Evolutionary conservation across 805 yeast genomes (phyloP), one percentile per base, ranked within the genome.

Genomic region (Lipomyces kockii): DNA sequence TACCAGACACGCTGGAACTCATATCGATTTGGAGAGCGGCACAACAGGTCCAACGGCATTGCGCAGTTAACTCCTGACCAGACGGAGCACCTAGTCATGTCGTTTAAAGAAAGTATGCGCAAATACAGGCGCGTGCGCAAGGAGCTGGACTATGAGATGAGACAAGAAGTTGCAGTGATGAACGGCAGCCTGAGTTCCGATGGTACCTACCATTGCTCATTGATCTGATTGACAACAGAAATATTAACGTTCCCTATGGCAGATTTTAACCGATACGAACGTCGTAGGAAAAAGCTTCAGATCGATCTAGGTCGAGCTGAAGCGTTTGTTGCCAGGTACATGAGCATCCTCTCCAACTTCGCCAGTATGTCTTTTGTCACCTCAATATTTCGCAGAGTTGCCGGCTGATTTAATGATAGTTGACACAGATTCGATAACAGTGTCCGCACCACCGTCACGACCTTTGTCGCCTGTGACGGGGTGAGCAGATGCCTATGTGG

Each of bases 281-380:
- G 51, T 11, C 59, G 58, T 35, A 12, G 35, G 34, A 55, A 59
- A 32, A 59, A 61, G 49, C 62, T 66, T 4, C 61, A 49, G 54
- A 66, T 63, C 29, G 64, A 62, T 8, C 57, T 66, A 8, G 9
- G 46, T 12, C 25, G 69, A 20, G 65, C 69, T 7, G 69, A 66
- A 55, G 69, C 69, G 2, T 66, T 66, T 58, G 66, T 66, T 2
- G 20, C 39, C 8, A 62, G 56, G 54, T 66, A 66, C 20, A 55
- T 51, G 52, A 52, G 39, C 35, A 57, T 46, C n/a, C 54, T 65
- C 2, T 37, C 65, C 25, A 65, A 55, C 11, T 35, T 58, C 29
- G 58, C 68, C 14, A 58, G 67, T 64, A 60, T 3, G 60, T 29
- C 14, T 12, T n/a, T 39, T 12, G 20, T 43, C 8, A 12, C 8